phyloP scores from a whole-genome alignment of 1,284 basidiomycete species.

The Uromyces viciae-fabae region DNA sequence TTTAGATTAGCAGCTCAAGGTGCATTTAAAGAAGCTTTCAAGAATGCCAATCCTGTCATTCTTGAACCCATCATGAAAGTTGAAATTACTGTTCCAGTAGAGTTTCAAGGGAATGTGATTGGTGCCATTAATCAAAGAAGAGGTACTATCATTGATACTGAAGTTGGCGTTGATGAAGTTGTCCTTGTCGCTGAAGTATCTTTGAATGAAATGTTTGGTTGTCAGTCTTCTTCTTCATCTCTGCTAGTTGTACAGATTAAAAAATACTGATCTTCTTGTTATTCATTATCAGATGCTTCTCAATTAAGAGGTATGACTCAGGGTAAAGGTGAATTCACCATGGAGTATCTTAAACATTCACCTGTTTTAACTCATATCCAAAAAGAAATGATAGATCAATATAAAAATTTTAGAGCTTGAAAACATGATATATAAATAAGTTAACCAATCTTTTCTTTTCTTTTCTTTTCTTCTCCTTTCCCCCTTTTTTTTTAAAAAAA shows the following conservation, averaged over 20 bases:
- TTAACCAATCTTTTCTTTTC: background rate
- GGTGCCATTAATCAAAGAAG: constrained; percentile 88
- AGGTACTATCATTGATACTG: constrained; percentile 92
- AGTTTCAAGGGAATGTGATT: constrained; percentile 95
- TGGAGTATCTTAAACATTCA: constrained; percentile 80
- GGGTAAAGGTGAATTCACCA: constrained; percentile 74
- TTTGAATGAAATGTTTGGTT: constrained; percentile 98
- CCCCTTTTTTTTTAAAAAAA: too few species aligned
- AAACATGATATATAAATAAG: background rate
- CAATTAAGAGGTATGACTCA: constrained; percentile 89
- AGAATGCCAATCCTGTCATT: constrained; percentile 72
- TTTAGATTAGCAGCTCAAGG: constrained; percentile 86
- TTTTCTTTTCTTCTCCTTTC: background rate
- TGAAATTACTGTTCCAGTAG: constrained; percentile 89
- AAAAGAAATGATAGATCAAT: constrained; percentile 71
- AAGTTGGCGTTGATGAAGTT: constrained; percentile 96
- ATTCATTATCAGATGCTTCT: constrained; percentile 62
- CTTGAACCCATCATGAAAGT: constrained; percentile 98
- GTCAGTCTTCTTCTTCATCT: constrained; percentile 40
- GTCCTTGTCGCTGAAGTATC: constrained; percentile 86
- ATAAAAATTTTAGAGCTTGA: constrained; percentile 57
- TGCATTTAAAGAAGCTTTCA: constrained; percentile 88
- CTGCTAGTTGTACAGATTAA: background rate
- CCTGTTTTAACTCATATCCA: constrained; percentile 86
- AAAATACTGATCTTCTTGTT: background rate